Evolutionary conservation across 768 basidiomycete genomes (phyloP), one percentile per base, ranked within the genome.

Genomic region (Phlegmacium glaucopus): DNA sequence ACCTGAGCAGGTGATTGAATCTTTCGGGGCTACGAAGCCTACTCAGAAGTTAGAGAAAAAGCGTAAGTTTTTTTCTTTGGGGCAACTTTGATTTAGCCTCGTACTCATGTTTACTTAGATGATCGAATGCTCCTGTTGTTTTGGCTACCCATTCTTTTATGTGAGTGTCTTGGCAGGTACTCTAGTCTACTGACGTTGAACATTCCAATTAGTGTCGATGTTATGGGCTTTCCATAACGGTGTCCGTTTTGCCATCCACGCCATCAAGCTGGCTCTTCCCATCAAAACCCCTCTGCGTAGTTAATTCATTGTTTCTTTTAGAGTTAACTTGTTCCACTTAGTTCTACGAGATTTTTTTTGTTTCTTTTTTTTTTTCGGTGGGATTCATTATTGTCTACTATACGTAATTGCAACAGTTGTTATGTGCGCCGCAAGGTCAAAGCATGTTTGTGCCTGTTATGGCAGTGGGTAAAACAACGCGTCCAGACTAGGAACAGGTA

Each of bases 41-140:
- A 63, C 65, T 11, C 68, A 66, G 49, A 70, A 77, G 56, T 62
- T 78, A 48, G 71, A 78, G 62, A 82, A 85, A 71, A 89, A 90
- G 70, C 80, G 88, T 89, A 58, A 59, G 82, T 74, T 40, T 44
- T 13, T 12, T 39, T 27, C 50, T 17, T 34, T 22, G n/a, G 16
- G 15, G 16, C 32, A 29, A 1, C 34, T 13, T 26, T 35, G 27
- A 22, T 11, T 10, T 49, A 15, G 30, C 5, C 47, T 26, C 44
- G 41, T 54, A 36, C 60, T 30, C 28, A 47, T 60, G 18, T 46
- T 44, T 44, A 25, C 48, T 10, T 56, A 90, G 88, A 85, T 66
- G 90, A 93, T 61, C 83, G 82, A 35, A 93, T 93, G 90, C 77
- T 93, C 39, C 59, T 89, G 29, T 61, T 86, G 35, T 93, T 93